phyloP scores from a whole-genome alignment of 495 filamentous ascomycete genomes.

The Penicillium nucicola region DNA sequence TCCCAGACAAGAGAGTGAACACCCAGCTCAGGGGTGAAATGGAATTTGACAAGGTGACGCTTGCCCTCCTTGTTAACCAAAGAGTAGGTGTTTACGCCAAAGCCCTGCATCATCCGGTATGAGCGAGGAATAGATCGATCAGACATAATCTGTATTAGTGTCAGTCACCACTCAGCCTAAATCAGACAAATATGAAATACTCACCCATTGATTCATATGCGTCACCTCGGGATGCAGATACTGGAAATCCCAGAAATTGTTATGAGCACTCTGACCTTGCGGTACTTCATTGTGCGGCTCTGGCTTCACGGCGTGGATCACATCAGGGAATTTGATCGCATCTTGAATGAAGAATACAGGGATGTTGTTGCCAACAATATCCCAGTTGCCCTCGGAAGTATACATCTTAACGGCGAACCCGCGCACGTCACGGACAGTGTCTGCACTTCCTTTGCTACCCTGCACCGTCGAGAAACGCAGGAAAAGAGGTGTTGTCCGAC shows the following conservation, averaged over 20 bases:
- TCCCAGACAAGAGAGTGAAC: conserved; percentile 88
- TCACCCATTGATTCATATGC: conserved; percentile 82
- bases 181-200: conserved; percentile 13
- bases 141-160: conserved; percentile 55
- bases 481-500: conserved; percentile 74
- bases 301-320: conserved; percentile 75
- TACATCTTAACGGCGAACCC: conserved; percentile 82
- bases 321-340: conserved; percentile 68
- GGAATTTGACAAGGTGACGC: conserved; percentile 79
- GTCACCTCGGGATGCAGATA: conserved; percentile 65
- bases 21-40: conserved; percentile 72
- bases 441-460: conserved; percentile 71
- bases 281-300: conserved; percentile 76
- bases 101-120: conserved; percentile 87
- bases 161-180: not conserved
- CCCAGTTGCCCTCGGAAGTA: conserved; percentile 52
- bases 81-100: conserved; percentile 82
- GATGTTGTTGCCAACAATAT: conserved; percentile 76
- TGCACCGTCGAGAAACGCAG: conserved; percentile 82
- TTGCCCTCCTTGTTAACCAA: conserved; percentile 69
- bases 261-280: conserved; percentile 59
- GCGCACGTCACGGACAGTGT: conserved; percentile 78
- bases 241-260: conserved; percentile 60
- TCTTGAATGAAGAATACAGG: conserved; percentile 77
- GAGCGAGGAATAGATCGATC: conserved; percentile 79